A percentile compares a stretch with the other conserved stretches of the same genome.
Conservation (phyloP, 2,329 filamentous ascomycete genomes). For the Tothia fuscella region DNA sequence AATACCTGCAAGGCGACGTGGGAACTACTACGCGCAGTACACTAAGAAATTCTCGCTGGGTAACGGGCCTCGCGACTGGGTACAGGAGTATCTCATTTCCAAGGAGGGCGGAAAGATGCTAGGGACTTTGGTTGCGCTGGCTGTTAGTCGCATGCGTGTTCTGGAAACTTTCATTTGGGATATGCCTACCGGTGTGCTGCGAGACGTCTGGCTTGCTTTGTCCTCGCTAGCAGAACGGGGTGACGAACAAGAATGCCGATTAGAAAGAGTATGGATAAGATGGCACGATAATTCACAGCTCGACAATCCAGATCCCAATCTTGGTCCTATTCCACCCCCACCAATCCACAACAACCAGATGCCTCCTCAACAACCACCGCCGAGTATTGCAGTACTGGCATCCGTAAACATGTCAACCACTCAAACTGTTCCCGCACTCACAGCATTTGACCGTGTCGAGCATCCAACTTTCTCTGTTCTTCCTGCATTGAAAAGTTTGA, state of each 20-base stretch:
- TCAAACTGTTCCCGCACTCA: slow-evolving; percentile 17
- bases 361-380: slow-evolving; percentile 9
- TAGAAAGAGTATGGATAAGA: slow-evolving; percentile 67
- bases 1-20: slow-evolving; percentile 37
- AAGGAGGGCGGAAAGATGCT: slow-evolving; percentile 83
- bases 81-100: slow-evolving; percentile 67
- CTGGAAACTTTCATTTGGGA: slow-evolving; percentile 79
- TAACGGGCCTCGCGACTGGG: slow-evolving; percentile 70
- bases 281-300: slow-evolving; percentile 64
- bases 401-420: slow-evolving; percentile 20
- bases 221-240: slow-evolving; percentile 54
- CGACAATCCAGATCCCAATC: slow-evolving; percentile 28
- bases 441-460: slow-evolving; percentile 46
- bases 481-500: slow-evolving; percentile 61
- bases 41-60: slow-evolving; percentile 73
- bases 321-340: slow-evolving; percentile 24
- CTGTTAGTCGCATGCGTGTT: slow-evolving; percentile 70
- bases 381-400: slow-evolving; percentile 22
- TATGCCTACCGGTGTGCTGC: slow-evolving; percentile 73
- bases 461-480: slow-evolving; percentile 71
- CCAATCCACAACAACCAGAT: slow-evolving; percentile 19
- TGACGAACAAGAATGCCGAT: slow-evolving; percentile 48
- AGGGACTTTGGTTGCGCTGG: slow-evolving; percentile 68
- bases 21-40: slow-evolving; percentile 67
- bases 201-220: slow-evolving; percentile 71